Evolutionary conservation across 129 eudicot species (phyloP), one percentile per base, ranked within the genome.

Genomic region (Artemisia argyi): DNA sequence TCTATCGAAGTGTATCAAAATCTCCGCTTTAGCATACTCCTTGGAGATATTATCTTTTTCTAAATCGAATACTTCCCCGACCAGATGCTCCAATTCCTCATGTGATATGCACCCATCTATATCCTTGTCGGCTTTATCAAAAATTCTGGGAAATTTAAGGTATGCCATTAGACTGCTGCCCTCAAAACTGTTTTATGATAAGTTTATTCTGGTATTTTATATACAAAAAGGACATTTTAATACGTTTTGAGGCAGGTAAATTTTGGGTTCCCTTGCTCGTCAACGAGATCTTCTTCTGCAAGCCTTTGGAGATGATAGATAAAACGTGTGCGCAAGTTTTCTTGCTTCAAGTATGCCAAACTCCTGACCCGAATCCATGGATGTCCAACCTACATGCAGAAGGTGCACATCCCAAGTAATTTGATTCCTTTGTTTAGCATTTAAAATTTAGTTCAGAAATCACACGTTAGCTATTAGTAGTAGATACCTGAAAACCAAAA

Each of bases 401-500:
- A 32, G 7, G 42, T 32, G 1, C 42, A 6, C 42, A 32, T 3
- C 7, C 7, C 42, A 32, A 32, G 42, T 32, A n/a, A 28, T 28
- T 3, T 28, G 32, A 28, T 28, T 28, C 5, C 32, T 28, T 28
- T 28, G 5, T 28, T 28, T 28, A 3, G 32, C 32, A 28, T 28
- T 28, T 28, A 28, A 28, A 28, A 2, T 28, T 28, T 28, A 28
- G 32, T 28, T 28, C 32, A 28, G 32, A 28, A 28, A 3, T 28
- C 32, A 28, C 32, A 28, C 32, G 32, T 28, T 28, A 28, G 32
- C 32, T 28, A 3, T 28, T 28, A 28, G 32, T 28, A 3, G 32
- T 28, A 28, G 32, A 28, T 61, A 73, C 71, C 78, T 73, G 78
- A 73, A 63, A 20, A 62, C 18, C 50, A 12, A 63, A 51, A 63